Evolutionary conservation across 495 filamentous ascomycete species (phyloP).

Genomic region (Margaritispora aquatica): DNA sequence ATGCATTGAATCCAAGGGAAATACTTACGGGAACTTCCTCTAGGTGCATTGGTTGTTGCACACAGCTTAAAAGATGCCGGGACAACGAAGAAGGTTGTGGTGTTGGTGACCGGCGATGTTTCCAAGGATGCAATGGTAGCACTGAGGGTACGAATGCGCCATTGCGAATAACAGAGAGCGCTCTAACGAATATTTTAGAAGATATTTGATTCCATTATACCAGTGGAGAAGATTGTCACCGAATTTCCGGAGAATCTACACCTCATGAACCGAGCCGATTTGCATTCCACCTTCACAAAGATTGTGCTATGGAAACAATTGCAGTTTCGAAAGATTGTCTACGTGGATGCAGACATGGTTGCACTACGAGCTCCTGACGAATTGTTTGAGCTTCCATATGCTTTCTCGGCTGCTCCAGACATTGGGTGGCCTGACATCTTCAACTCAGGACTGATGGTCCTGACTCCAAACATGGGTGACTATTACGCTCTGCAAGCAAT

Average conservation of each 20-base stretch:
- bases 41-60: conserved; percentile 79
- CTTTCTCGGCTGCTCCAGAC: conserved; percentile 89
- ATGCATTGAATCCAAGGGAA: conserved; percentile 8
- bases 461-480: conserved; percentile 80
- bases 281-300: conserved; percentile 92
- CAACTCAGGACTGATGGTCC: conserved; percentile 92
- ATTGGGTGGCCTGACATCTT: conserved; percentile 98
- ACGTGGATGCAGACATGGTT: conserved; percentile 87
- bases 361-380: conserved; percentile 85
- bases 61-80: conserved; percentile 92
- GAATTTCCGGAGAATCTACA: conserved; percentile 73
- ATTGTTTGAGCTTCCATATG: conserved; percentile 68
- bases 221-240: conserved; percentile 72
- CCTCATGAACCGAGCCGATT: conserved; percentile 86
- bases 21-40: conserved; percentile 18
- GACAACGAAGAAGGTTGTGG: conserved; percentile 77
- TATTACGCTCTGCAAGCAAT: conserved; percentile 79
- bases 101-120: conserved; percentile 69
- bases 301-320: conserved; percentile 89
- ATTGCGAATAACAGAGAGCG: conserved; percentile 12
- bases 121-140: conserved; percentile 65
- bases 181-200: conserved; percentile 43
- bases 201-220: conserved; percentile 84
- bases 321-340: conserved; percentile 86
- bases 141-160: conserved; percentile 56